Evolutionary conservation across 495 filamentous ascomycete species (phyloP), one percentile per base, ranked within the genome.

Genomic region (Trypethelium eluteriae): DNA sequence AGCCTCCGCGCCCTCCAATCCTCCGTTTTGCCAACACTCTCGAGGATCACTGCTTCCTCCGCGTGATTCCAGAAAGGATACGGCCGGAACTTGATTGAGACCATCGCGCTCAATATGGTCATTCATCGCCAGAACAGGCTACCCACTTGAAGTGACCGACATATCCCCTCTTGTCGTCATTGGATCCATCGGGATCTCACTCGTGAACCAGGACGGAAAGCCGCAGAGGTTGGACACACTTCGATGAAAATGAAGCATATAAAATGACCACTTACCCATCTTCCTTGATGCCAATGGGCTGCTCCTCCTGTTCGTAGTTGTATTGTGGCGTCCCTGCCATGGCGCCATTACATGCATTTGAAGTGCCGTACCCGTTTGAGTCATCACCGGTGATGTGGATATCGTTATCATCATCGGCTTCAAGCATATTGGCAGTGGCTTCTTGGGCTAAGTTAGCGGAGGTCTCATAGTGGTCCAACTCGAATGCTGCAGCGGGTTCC

Each of bases 231-330:
- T 7, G 41, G 7, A 46, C 9, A 61, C 6, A 39, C 9, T 61
- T 64, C 25, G 66, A 44, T 47, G 71, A 74, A 72, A 76, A 68
- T 44, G 67, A 66, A 71, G 62, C 25, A 62, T 18, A 63, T 2
- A 68, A 63, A 41, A 18, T 11, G 11, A n/a, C 10, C 92, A 25
- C 95, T 96, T 88, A 98, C 94, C 94, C 94, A 76, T 98, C 94
- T 86, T 98, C 94, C 79, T 98, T 98, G 62, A 96, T 92, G 71
- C 91, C 87, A 62, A 79, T 74, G 16, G 77, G 76, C 2, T 74
- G 74, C 49, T 77, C 75, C 59, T 74, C 66, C 46, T 76, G 78
- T 73, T 89, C 78, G 63, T 79, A 70, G 50, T 79, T 77, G 32
- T 59, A 59, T 36, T 59, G 53, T 5, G 7, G 25, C 18, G 53